A percentile compares a stretch with the other conserved stretches of the same genome.
Conservation (phyloP, 495 filamentous ascomycete species). For the Polyplosphaeria fusca region DNA sequence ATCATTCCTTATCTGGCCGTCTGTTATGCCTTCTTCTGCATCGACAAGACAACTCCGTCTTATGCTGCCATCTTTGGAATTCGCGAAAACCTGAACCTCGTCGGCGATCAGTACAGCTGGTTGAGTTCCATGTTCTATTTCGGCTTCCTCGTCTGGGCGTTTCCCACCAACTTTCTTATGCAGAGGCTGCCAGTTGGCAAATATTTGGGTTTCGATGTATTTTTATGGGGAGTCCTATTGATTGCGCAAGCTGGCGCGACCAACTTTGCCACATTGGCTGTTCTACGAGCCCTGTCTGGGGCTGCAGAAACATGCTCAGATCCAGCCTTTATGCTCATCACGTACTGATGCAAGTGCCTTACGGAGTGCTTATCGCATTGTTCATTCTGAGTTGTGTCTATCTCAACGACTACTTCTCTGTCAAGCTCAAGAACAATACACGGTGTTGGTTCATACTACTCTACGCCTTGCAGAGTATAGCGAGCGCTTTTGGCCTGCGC, state of each 20-base stretch:
- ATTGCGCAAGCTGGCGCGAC: conserved; percentile 54
- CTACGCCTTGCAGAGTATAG: conserved; percentile 3
- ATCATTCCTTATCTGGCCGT: conserved; percentile 11
- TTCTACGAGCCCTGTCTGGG: conserved; percentile 54
- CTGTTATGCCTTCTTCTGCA: conserved; percentile 11
- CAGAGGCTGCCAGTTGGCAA: conserved; percentile 55
- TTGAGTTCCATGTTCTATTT: conserved; percentile 77
- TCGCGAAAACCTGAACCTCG: conserved; percentile 36
- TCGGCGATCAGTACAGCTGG: conserved; percentile 60
- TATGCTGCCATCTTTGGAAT: conserved; percentile 12
- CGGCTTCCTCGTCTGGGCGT: conserved; percentile 51
- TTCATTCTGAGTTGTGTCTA: conserved; percentile 1
- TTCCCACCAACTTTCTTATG: conserved; percentile 53
- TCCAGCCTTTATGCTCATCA: conserved; percentile 38
- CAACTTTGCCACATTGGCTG: conserved; percentile 52
- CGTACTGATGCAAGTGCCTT: conserved; percentile 43
- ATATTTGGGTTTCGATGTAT: conserved; percentile 58
- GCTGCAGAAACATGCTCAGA: conserved; percentile 54
- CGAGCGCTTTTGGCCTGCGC: not conserved
- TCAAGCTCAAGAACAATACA: not conserved
- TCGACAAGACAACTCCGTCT: conserved; percentile 19
- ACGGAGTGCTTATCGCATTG: not conserved
- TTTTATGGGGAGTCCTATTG: conserved; percentile 59
- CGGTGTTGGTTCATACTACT: not conserved
- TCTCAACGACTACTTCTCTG: not conserved